phyloP scores from a whole-genome alignment of 2,329 filamentous ascomycete genomes.

The Colletotrichum viniferum region DNA sequence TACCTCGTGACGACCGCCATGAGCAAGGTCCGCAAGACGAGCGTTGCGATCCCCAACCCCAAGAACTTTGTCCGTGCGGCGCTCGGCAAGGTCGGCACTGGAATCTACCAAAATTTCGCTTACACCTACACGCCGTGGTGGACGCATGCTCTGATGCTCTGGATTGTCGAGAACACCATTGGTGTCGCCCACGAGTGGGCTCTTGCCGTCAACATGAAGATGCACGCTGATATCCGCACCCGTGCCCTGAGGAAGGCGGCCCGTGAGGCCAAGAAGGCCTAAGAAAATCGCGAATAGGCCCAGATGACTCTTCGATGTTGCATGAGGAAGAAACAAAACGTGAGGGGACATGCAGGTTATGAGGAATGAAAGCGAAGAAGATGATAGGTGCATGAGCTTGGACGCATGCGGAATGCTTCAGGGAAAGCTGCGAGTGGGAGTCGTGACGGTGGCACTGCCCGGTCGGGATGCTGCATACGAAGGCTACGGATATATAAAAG shows the following conservation, averaged over 20 bases:
- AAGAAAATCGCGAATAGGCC: fast-evolving
- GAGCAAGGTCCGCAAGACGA: conserved; percentile 90
- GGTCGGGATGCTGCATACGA: neutral
- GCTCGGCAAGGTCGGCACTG: conserved; percentile 80
- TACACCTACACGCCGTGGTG: conserved; percentile 93
- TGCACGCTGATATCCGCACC: conserved; percentile 84
- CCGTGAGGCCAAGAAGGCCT: conserved; percentile 74
- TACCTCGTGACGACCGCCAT: conserved; percentile 96
- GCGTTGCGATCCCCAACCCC: conserved; percentile 78
- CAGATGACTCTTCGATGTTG: neutral
- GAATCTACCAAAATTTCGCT: conserved; percentile 77
- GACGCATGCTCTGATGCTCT: conserved; percentile 89
- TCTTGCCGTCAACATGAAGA: conserved; percentile 60
- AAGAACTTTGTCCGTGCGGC: conserved; percentile 81
- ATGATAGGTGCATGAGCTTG: neutral
- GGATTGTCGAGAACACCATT: conserved; percentile 69
- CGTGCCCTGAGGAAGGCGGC: conserved; percentile 84
- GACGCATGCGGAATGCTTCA: neutral
- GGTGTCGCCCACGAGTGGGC: conserved; percentile 53
- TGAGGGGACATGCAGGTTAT: fast-evolving
- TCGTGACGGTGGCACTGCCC: neutral
- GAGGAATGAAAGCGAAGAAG: neutral
- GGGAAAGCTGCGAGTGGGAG: neutral
- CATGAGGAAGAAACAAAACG: neutral
- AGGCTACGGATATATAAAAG: neutral